These are phyloP conservation scores for Fusarium napiforme DNA, from an alignment of 2,329 filamentous ascomycete species.

Conservation along the genomic window DNA sequence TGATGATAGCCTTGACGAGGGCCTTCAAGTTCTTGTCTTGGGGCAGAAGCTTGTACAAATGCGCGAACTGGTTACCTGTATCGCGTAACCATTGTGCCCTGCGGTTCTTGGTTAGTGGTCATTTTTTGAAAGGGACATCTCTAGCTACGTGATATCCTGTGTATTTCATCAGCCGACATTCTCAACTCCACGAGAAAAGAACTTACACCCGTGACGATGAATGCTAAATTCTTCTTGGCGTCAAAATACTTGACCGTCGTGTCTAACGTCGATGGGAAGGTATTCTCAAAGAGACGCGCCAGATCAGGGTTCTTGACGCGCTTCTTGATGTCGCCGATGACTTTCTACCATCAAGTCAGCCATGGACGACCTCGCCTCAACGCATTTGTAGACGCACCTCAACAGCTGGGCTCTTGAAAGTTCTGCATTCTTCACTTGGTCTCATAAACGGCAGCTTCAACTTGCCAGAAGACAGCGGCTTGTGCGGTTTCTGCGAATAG, in stretches of 20 bases:
- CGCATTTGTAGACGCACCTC: accelerated
- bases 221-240: conserved; percentile 1
- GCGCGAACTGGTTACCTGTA: conserved; percentile 21
- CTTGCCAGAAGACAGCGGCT: conserved; percentile 5
- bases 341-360: neutral
- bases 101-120: neutral
- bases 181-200: neutral
- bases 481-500: conserved; percentile 6
- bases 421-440: conserved; percentile 23
- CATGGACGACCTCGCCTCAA: accelerated
- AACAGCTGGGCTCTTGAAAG: conserved; percentile 19
- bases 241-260: conserved; percentile 31
- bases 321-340: conserved; percentile 18
- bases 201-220: conserved; percentile 6
- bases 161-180: neutral
- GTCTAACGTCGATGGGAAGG: conserved; percentile 13
- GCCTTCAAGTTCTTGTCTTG: conserved; percentile 10
- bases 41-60: conserved; percentile 17
- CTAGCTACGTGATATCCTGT: conserved; percentile 10
- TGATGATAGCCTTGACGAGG: conserved; percentile 24
- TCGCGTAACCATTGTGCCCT: conserved; percentile 26
- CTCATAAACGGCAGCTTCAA: conserved; percentile 19
- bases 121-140: accelerated
- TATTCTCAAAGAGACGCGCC: conserved; percentile 25
- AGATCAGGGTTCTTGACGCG: conserved; percentile 20